These are phyloP conservation scores for Leccinum aurantiacum DNA, from an alignment of 768 basidiomycete genomes.

Conservation along the genomic window DNA sequence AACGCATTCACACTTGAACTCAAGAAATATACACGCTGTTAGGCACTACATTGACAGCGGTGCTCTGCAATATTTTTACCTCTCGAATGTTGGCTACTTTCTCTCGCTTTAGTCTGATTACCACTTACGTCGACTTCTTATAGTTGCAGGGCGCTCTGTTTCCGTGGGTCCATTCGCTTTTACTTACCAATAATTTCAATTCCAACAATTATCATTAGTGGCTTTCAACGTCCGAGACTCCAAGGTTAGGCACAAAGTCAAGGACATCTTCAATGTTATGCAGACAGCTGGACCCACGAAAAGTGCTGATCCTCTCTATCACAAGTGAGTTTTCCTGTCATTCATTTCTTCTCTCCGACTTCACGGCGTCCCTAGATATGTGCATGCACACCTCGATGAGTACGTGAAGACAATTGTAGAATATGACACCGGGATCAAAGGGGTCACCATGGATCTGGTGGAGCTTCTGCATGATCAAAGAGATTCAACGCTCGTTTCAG, in stretches of 20 bases:
- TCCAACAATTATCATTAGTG: conserved; percentile 4
- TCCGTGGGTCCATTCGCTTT: conserved; percentile 38
- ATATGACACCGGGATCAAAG: conserved; percentile 5
- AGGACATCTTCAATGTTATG: conserved; percentile 12
- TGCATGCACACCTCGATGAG: not conserved
- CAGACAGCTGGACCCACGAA: not conserved
- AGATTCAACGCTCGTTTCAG: not conserved
- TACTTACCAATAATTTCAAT: not conserved
- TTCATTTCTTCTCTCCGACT: no score
- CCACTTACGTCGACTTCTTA: conserved; percentile 1
- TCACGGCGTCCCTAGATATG: not conserved
- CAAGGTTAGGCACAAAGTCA: conserved; percentile 4
- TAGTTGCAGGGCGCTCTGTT: conserved; percentile 48
- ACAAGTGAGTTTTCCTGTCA: not conserved
- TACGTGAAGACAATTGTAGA: conserved; percentile 17
- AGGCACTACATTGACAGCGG: conserved; percentile 13
- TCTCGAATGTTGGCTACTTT: conserved; percentile 45
- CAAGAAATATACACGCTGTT: conserved; percentile 7
- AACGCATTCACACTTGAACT: not conserved
- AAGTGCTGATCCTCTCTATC: conserved; percentile 9
- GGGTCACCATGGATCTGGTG: conserved; percentile 21
- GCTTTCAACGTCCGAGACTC: conserved; percentile 27
- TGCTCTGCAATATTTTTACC: conserved; percentile 39
- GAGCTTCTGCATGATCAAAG: conserved; percentile 23
- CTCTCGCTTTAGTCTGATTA: not conserved